Percentiles rank a stretch among this genome's conserved stretches.
phyloP scores from a whole-genome alignment of 148 eudicot species.

The Pharnaceum exiguum region DNA sequence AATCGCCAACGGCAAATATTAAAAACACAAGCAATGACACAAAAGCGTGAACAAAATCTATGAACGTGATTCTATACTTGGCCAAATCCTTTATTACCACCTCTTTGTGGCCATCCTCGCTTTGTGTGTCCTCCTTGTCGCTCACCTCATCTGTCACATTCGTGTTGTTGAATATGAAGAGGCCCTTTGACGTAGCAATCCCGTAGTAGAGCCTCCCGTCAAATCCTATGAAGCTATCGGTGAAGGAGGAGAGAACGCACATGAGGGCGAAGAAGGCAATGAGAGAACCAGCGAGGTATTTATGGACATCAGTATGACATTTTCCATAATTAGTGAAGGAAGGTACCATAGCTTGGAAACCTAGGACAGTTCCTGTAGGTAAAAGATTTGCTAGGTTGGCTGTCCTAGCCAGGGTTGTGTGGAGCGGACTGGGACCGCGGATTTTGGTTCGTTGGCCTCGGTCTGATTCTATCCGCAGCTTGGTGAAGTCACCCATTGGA shows the following conservation, averaged over 20 bases:
- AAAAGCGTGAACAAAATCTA: slow-evolving; percentile 49
- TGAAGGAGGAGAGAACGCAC: slow-evolving; percentile 60
- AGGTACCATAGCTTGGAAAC: slow-evolving; percentile 45
- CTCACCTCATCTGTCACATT: not conserved
- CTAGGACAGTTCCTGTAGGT: slow-evolving; percentile 61
- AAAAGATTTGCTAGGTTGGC: slow-evolving; percentile 58
- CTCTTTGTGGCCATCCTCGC: not conserved
- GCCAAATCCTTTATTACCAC: slow-evolving; percentile 11
- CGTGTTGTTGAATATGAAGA: slow-evolving; percentile 42
- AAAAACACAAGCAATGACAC: slow-evolving; percentile 43
- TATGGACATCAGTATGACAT: slow-evolving; percentile 26
- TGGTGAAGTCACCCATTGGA: not conserved
- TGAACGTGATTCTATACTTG: slow-evolving; percentile 22
- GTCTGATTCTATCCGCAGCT: not conserved
- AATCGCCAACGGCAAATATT: slow-evolving; percentile 33
- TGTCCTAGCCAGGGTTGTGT: slow-evolving; percentile 36
- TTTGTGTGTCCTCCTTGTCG: slow-evolving; percentile 7
- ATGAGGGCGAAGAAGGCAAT: slow-evolving; percentile 22
- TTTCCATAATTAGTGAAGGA: slow-evolving; percentile 44
- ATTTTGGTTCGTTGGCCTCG: not conserved
- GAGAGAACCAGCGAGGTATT: slow-evolving; percentile 32
- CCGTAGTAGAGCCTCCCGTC: slow-evolving; percentile 48
- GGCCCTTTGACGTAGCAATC: slow-evolving; percentile 43
- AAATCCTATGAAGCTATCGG: slow-evolving; percentile 41
- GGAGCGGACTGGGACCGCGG: not conserved